These are phyloP conservation scores for Beauveria bassiana DNA, from an alignment of 2,329 filamentous ascomycete genomes.

Conservation along the genomic window DNA sequence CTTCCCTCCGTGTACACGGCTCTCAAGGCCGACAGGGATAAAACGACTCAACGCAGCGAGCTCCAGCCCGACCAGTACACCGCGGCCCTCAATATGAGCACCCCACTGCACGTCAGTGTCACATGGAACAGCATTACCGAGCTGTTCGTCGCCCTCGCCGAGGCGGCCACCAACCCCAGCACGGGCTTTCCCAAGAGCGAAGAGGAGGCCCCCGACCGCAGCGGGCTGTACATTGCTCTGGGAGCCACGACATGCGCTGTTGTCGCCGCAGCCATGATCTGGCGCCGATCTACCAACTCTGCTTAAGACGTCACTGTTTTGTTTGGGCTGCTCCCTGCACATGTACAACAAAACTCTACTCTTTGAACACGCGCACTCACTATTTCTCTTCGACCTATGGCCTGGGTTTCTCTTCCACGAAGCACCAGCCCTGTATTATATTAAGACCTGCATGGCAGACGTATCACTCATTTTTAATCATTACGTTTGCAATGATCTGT, in stretches of 20 bases:
- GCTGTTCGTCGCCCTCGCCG: conserved; percentile 84
- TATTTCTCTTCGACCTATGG: not conserved
- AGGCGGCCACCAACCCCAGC: conserved; percentile 83
- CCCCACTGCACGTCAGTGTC: conserved; percentile 88
- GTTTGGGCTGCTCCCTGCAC: not conserved
- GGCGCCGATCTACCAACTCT: conserved; percentile 49
- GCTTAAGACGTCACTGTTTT: conserved; percentile 16
- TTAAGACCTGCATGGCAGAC: conserved; percentile 3
- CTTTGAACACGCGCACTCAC: conserved; percentile 1
- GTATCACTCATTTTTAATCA: conserved; percentile 7
- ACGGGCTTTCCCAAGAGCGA: conserved; percentile 84
- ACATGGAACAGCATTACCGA: conserved; percentile 93
- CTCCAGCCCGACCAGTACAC: conserved; percentile 90
- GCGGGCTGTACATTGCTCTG: conserved; percentile 76
- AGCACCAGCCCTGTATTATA: not conserved
- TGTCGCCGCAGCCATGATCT: conserved; percentile 58
- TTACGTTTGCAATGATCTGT: conserved; percentile 10
- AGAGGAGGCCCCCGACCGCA: conserved; percentile 75
- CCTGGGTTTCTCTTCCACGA: not conserved
- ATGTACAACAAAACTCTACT: conserved; percentile 4
- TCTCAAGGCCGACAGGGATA: conserved; percentile 90
- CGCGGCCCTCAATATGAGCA: conserved; percentile 73
- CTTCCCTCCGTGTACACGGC: conserved; percentile 88
- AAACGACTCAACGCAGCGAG: conserved; percentile 90
- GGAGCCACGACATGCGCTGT: conserved; percentile 62